Evolutionary conservation across 805 yeast species (phyloP), one percentile per base, ranked within the genome.

Genomic region (Hanseniaspora vineae): DNA sequence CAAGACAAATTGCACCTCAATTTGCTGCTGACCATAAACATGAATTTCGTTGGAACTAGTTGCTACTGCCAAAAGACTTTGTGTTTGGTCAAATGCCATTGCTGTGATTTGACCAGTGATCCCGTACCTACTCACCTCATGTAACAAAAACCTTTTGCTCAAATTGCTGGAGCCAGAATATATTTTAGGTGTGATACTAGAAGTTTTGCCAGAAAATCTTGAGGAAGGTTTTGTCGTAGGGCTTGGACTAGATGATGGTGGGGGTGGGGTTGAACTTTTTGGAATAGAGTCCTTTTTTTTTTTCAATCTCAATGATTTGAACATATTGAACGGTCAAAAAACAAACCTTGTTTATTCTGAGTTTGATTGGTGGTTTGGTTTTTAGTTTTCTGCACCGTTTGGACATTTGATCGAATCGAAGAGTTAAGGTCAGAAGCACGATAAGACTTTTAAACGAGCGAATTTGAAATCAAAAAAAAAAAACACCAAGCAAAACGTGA

Each of bases 71-170:
- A 88, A 64, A 29, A 92, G 70, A 47, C 92, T 78, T 62, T 92
- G 98, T 1, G 85, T 80, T 2, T 95, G 95, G 60, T 92, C 97
- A 64, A 73, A 84, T 0, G 92, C 94, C 39, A 79, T 59, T 0
- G 85, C 78, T 35, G 77, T 66, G 9, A 84, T 75, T 13, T 74
- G 73, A 12, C 94, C 90, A 15, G 73, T 68, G 33, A 82, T 58
- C 2, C 92, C 92, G 55, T 76, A 80, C 51, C 60, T 57, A 39
- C 56, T 55, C 9, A 66, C 60, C 39, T 65, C 67, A 32, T 57
- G 61, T 1, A 63, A 35, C 43, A 67, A 66, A 10, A 64, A 47
- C 49, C 61, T 66, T 17, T 65, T 54, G 35, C 47, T 49, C 31
- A 58, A 50, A 37, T 42, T 31, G 1, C 40, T 35, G 4, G 49